A percentile compares a stretch with the other conserved stretches of the same genome.
Conservation (phyloP, 768 basidiomycete species). For the Amanita rubescens region DNA sequence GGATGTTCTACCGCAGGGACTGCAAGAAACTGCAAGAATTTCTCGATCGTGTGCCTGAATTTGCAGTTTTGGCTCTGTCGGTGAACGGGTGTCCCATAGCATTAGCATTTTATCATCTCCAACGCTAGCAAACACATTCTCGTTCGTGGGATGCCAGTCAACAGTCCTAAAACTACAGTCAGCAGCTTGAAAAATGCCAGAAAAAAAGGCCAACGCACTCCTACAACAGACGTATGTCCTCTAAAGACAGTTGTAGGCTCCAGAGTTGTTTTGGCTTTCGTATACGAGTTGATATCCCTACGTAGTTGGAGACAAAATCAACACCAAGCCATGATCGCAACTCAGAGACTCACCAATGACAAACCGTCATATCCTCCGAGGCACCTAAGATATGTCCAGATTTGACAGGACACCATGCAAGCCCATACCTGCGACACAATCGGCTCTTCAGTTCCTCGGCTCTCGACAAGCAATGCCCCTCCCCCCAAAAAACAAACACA, state of each 20-base stretch:
- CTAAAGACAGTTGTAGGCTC: slow-evolving; percentile 80
- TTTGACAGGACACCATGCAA: slow-evolving; percentile 87
- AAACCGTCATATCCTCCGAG: slow-evolving; percentile 94
- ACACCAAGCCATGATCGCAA: not conserved
- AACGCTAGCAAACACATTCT: slow-evolving; percentile 87
- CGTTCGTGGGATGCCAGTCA: slow-evolving; percentile 84
- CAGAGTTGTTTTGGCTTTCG: slow-evolving; percentile 68
- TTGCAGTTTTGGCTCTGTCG: slow-evolving; percentile 58
- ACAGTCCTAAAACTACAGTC: slow-evolving; percentile 65
- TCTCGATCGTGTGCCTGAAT: slow-evolving; percentile 87
- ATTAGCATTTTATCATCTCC: slow-evolving; percentile 94
- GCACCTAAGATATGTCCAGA: slow-evolving; percentile 82
- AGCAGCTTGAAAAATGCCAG: not conserved
- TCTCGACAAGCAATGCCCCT: not conserved
- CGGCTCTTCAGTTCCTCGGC: not conserved
- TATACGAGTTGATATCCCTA: slow-evolving; percentile 91
- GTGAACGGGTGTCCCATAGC: slow-evolving; percentile 92
- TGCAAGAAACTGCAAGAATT: slow-evolving; percentile 88
- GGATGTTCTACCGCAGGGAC: slow-evolving; percentile 66
- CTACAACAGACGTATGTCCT: slow-evolving; percentile 89
- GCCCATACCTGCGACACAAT: slow-evolving; percentile 62
- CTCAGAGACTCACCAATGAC: slow-evolving; percentile 64
- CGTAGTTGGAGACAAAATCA: slow-evolving; percentile 2
- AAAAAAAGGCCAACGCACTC: slow-evolving; percentile 43
- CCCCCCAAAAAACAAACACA: slow-evolving; percentile 10